A percentile compares a stretch with the other conserved stretches of the same genome.
phyloP scores from a whole-genome alignment of 225 moss, liverwort and hornwort species.

The Straminergon stramineum region DNA sequence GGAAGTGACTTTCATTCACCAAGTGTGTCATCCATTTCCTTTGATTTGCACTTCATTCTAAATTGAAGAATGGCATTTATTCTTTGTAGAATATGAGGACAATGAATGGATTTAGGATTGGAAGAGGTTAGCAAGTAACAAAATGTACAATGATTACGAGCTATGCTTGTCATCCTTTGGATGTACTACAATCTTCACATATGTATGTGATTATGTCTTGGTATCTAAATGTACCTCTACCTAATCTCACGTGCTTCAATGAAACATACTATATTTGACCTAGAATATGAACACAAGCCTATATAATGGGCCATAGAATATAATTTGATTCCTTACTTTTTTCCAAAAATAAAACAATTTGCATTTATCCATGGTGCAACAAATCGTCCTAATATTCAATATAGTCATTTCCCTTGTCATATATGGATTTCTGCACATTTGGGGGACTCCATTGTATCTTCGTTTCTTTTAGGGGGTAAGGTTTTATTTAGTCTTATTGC shows the following conservation, averaged over 20 bases:
- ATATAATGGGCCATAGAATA: not conserved
- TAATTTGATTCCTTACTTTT: too few species aligned
- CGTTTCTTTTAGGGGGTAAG: too few species aligned
- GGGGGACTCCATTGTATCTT: too few species aligned
- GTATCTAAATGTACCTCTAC: not conserved
- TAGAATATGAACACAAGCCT: not conserved
- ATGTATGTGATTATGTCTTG: not conserved
- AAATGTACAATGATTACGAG: not conserved
- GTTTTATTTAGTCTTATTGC: too few species aligned
- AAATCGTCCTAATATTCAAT: accelerated
- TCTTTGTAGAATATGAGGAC: not conserved
- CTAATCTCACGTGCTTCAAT: not conserved
- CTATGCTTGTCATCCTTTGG: not conserved
- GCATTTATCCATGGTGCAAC: accelerated
- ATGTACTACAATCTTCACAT: not conserved
- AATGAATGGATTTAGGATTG: not conserved
- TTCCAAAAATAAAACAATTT: too few species aligned
- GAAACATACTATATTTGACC: not conserved
- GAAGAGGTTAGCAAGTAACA: not conserved
- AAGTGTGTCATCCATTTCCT: not conserved
- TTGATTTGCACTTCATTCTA: not conserved
- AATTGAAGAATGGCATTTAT: not conserved
- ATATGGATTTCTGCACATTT: not conserved
- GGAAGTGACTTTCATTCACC: not conserved
- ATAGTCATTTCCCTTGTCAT: accelerated